Conservation (phyloP, 2,329 filamentous ascomycete species). For the Beauveria caledonica region DNA sequence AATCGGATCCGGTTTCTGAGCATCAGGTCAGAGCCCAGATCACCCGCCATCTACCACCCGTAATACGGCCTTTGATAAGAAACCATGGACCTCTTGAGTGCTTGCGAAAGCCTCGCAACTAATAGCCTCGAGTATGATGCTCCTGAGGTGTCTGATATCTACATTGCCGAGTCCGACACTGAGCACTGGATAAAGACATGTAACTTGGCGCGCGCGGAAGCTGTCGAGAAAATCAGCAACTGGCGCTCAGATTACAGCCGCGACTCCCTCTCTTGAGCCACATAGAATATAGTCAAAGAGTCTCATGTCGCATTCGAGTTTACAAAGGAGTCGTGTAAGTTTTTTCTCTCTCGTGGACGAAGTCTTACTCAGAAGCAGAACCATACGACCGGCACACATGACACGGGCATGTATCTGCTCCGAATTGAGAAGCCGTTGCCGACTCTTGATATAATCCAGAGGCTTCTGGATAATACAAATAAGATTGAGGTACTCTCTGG, state of each 20-base stretch:
- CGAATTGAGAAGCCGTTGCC: background rate
- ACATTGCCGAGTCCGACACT: conserved; percentile 6
- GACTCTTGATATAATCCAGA: background rate
- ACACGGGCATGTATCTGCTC: conserved; percentile 1
- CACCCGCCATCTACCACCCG: too few species aligned
- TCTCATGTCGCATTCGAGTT: conserved; percentile 4
- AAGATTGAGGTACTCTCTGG: background rate
- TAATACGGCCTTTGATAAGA: too few species aligned
- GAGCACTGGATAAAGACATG: conserved; percentile 10
- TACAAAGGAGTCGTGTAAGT: conserved; percentile 13
- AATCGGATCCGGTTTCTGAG: too few species aligned
- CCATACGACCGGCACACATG: background rate
- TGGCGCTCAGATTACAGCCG: conserved; percentile 11
- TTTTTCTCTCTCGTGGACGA: background rate
- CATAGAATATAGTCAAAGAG: conserved; percentile 9
- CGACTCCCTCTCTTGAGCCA: background rate
- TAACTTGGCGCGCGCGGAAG: background rate
- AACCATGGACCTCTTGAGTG: too few species aligned
- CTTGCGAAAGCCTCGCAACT: background rate
- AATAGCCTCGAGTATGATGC: background rate
- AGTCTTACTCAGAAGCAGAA: background rate
- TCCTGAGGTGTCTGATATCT: background rate
- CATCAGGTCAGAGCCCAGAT: too few species aligned
- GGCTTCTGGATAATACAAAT: background rate
- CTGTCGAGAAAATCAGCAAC: conserved; percentile 3